A percentile compares a stretch with the other conserved stretches of the same genome.
These are phyloP conservation scores for Microsporum ferrugineum DNA, from an alignment of 2,329 filamentous ascomycete genomes.

Conservation along the genomic window DNA sequence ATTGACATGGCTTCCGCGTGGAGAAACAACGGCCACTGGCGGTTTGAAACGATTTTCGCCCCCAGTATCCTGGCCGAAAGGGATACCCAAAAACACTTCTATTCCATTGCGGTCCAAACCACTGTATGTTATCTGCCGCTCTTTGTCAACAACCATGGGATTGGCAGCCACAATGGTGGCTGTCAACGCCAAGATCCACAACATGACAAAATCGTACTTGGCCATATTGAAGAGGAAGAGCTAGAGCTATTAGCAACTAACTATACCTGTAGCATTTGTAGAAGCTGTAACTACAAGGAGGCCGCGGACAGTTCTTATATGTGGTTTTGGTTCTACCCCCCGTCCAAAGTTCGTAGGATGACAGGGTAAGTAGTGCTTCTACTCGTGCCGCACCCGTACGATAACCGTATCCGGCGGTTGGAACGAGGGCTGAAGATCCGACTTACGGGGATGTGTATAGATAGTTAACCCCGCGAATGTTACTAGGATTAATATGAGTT, in stretches of 20 bases:
- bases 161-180: background rate
- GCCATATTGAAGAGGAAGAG: background rate
- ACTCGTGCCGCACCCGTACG: background rate
- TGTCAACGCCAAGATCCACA: background rate
- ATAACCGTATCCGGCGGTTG: background rate
- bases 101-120: slow-evolving; percentile 3
- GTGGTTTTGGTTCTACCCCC: background rate
- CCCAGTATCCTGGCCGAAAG: slow-evolving; percentile 4
- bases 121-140: slow-evolving; percentile 2
- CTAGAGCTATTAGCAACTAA: background rate
- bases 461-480: background rate
- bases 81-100: slow-evolving; percentile 5
- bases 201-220: background rate
- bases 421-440: background rate
- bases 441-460: background rate
- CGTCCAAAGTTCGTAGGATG: background rate
- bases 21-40: background rate
- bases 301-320: background rate
- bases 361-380: background rate
- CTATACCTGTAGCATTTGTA: background rate
- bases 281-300: background rate
- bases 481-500: background rate
- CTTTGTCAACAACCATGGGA: background rate
- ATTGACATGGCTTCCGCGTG: background rate
- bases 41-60: slow-evolving; percentile 8